phyloP scores from a whole-genome alignment of 23 red algal genomes.

The Cyanidioschyzon merolae region DNA sequence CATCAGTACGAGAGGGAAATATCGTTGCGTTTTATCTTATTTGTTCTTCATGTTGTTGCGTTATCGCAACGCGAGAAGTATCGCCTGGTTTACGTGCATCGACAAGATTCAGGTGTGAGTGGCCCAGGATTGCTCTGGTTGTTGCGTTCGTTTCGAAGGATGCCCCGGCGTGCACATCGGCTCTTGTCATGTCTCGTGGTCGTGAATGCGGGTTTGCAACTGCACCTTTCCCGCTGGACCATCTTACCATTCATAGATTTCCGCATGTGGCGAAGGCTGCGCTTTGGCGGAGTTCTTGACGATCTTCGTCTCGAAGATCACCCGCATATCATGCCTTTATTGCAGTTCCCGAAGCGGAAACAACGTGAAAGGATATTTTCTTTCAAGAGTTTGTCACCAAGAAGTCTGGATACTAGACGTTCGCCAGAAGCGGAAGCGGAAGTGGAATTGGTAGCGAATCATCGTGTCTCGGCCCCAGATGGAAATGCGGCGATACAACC shows the following conservation, averaged over 20 bases:
- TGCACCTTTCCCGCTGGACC: background rate
- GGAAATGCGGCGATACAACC: too few species aligned
- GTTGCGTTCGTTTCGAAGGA: background rate
- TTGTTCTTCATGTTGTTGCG: background rate
- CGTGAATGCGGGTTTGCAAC: background rate
- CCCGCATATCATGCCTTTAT: background rate
- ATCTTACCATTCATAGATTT: background rate
- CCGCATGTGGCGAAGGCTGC: background rate
- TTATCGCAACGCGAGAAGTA: background rate
- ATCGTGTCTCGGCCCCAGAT: too few species aligned
- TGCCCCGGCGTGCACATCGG: background rate
- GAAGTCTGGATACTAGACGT: background rate
- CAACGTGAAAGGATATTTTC: background rate
- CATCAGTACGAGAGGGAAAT: background rate
- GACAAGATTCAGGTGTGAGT: background rate
- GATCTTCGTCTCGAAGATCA: background rate
- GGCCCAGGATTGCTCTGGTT: background rate
- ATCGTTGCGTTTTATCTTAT: background rate
- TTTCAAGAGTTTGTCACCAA: background rate
- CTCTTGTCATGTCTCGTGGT: background rate
- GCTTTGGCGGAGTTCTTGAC: background rate
- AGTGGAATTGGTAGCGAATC: too few species aligned
- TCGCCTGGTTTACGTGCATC: conserved; percentile 4
- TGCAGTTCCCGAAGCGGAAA: background rate
- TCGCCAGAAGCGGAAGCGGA: background rate